Evolutionary conservation across 1,139 yeast genomes (phyloP), one percentile per base, ranked within the genome.

Genomic region (Geotrichum aggregatum): DNA sequence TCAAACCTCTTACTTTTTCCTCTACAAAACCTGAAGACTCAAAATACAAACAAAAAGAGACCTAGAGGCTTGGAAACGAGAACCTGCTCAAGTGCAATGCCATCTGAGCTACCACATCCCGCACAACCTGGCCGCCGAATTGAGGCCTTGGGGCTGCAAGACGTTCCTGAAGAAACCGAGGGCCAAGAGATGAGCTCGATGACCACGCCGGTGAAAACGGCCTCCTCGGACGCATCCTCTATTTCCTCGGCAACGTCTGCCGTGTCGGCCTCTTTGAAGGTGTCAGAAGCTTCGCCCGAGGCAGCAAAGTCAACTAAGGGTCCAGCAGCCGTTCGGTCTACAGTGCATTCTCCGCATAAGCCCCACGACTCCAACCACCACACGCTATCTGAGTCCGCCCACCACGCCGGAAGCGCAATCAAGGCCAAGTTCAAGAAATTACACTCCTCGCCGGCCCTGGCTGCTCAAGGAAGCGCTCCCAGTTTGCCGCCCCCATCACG

Each of bases 311-410:
- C 41, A 16, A 18, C 28, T 3, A 19, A 19, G 16, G 43, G 28
- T 19, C 10, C 43, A 7, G 31, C 44, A 19, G 28, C 44, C 22
- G 11, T 14, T 6, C n/a, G n/a, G n/a, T n/a, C 44, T 5, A 4
- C 44, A 31, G 14, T 28, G 19, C 11, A 31, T 6, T 31, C 18
- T 13, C 30, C 47, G 10, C 45, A 42, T 19, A 42, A 42, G 13
- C 35, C 18, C 21, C 34, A 30, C 45, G 14, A 21, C 41, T 26
- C 16, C 48, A 7, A 49, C 19, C 49, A 46, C 31, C 36, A 46
- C 26, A 35, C 52, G 7, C 14, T 43, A n/a, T 43, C 52, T 2
- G 48, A 49, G 19, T 43, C 52, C n/a, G 52, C 52, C 3, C 48
- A 49, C 26, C 8, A 43, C 22, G 48, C 48, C 30, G 36, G 35